Percentiles rank a stretch among this genome's conserved stretches.
These are phyloP conservation scores for Arctostaphylos glauca DNA, from an alignment of 148 eudicot species.

Conservation along the genomic window DNA sequence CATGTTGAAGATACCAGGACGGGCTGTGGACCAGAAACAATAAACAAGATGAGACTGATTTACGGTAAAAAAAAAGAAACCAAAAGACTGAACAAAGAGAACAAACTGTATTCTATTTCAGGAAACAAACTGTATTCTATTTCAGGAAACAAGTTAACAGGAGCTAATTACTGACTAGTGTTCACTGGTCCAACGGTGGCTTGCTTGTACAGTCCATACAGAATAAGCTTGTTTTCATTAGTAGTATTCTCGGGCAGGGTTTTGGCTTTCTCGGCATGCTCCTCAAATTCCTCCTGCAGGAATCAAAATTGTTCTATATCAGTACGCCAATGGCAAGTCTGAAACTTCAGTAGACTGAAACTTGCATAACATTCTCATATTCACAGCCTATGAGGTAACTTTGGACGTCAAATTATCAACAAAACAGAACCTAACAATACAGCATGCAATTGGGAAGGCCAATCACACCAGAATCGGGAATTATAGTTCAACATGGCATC, in stretches of 20 bases:
- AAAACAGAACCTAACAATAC: background rate
- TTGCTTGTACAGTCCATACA: conserved; percentile 91
- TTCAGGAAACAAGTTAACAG: background rate
- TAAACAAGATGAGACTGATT: background rate
- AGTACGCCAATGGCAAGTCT: background rate
- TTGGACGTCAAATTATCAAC: background rate
- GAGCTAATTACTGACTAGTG: conserved; percentile 54
- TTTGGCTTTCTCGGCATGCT: conserved; percentile 77
- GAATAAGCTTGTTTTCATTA: conserved; percentile 71
- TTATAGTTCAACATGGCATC: background rate
- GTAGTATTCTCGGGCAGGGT: conserved; percentile 53
- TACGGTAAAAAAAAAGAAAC: background rate
- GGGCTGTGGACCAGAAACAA: conserved; percentile 39
- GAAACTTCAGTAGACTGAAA: background rate
- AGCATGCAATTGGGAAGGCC: background rate
- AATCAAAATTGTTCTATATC: background rate
- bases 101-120: background rate
- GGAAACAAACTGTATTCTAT: background rate
- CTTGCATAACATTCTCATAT: background rate
- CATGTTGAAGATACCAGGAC: conserved; percentile 82
- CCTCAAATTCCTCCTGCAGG: conserved; percentile 82
- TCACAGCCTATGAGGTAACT: background rate
- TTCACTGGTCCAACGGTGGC: conserved; percentile 75
- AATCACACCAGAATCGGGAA: background rate
- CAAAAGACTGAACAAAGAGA: background rate